Evolutionary conservation across 2,329 filamentous ascomycete genomes (phyloP), one percentile per base, ranked within the genome.

Genomic region (Aspergillus alliaceus): DNA sequence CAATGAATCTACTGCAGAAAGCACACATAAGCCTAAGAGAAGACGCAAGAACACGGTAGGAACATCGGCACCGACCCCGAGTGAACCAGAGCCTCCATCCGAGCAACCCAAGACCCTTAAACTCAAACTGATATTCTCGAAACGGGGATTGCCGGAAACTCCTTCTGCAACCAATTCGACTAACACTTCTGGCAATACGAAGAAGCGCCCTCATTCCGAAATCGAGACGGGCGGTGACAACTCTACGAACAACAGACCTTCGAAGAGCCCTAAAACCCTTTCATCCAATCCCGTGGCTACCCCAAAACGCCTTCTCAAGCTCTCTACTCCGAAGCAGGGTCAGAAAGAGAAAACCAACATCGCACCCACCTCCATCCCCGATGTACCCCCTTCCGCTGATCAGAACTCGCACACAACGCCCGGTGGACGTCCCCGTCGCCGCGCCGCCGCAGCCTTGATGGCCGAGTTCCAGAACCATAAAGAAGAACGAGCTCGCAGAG

Each of bases 341-440:
- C 27, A 32, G 24, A 35, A 46, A 46, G 34, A 27, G 3, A 46
- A 34, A 20, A 15, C 22, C 29, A 25, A 46, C 8, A 29, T 22
- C 9, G 37, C 24, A 18, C 20, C 44, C 18, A 40, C 47, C 25
- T 49, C 48, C 14, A 51, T 57, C 40, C 25, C 53, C 9, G 34
- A 35, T 2, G 39, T 39, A 14, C 40, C 56, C 3, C 37, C 46
- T 20, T 14, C 54, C 6, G 22, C 53, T 2, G 56, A 60, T 8
- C 39, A 51, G 5, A 27, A 18, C 15, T 32, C 47, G 24, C 48
- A 35, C 11, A 53, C 52, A 25, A 63, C 61, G 1, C 60, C 64
- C 3, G 57, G 59, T 8, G 61, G 64, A 18, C 64, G 66, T 22
- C 66, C 66, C 5, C 65, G 64, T 37, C 63, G 64, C 18, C 63